A percentile compares a stretch with the other conserved stretches of the same genome.
These are phyloP conservation scores for Talaromyces amestolkiae DNA, from an alignment of 2,329 filamentous ascomycete species.

Conservation along the genomic window DNA sequence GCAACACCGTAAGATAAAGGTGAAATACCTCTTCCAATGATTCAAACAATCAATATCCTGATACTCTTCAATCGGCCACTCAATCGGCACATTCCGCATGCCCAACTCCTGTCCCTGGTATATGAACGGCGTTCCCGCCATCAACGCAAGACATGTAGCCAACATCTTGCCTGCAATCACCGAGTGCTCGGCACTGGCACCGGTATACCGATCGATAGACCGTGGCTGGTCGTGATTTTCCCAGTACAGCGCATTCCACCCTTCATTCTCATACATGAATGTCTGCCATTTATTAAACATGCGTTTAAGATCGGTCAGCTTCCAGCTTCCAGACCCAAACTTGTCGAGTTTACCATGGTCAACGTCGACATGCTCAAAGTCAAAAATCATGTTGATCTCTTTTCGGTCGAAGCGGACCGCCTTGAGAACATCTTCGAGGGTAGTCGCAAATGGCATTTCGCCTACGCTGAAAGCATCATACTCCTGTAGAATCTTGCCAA, in stretches of 20 bases:
- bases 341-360: conserved; percentile 54
- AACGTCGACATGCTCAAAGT: conserved; percentile 67
- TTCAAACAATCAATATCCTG: conserved; percentile 64
- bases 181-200: conserved; percentile 52
- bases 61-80: conserved; percentile 64
- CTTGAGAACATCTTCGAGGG: conserved; percentile 51
- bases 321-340: conserved; percentile 49
- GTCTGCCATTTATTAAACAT: conserved; percentile 59
- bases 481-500: conserved; percentile 53
- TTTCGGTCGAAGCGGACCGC: conserved; percentile 56
- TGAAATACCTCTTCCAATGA: conserved; percentile 54
- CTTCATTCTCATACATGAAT: conserved; percentile 58
- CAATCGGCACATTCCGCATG: conserved; percentile 61
- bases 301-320: conserved; percentile 52
- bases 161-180: conserved; percentile 58
- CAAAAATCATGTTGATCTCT: conserved; percentile 70
- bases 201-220: conserved; percentile 56
- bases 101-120: conserved; percentile 70
- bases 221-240: conserved; percentile 67
- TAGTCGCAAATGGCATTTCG: conserved; percentile 56
- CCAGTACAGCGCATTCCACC: conserved; percentile 65
- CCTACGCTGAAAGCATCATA: conserved; percentile 61
- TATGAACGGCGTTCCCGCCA: conserved; percentile 63
- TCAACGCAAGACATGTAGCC: conserved; percentile 55
- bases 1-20: background rate